These are phyloP conservation scores for Arthrobotrys megalospora DNA, from an alignment of 2,329 filamentous ascomycete genomes.

Conservation along the genomic window DNA sequence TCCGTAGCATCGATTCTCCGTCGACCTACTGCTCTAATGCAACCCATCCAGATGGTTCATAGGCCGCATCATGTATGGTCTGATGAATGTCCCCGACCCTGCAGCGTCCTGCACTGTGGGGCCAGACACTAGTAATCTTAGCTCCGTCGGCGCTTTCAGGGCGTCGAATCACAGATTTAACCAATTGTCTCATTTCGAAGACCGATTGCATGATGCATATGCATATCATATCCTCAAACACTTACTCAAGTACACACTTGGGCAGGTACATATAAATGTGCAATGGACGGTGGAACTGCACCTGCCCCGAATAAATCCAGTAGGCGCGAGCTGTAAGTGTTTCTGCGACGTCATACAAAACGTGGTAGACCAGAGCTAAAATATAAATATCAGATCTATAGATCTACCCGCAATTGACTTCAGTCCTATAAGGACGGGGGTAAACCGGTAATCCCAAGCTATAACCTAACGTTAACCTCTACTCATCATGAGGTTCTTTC, in stretches of 20 bases:
- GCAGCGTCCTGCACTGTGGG: neutral
- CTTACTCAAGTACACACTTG: no score
- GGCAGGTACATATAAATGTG: no score
- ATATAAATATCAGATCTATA: conserved; percentile 1
- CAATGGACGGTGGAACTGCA: neutral
- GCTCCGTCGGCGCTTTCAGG: conserved; percentile 1
- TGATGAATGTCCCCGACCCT: conserved; percentile 8
- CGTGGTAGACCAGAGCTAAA: no score
- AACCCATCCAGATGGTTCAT: neutral
- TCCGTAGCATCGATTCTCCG: neutral
- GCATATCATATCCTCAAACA: neutral
- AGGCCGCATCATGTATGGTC: neutral
- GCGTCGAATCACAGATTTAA: conserved; percentile 5
- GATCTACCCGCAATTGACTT: neutral
- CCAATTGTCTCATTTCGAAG: conserved; percentile 10
- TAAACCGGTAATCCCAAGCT: neutral
- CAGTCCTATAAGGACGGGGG: no score
- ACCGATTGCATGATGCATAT: conserved; percentile 10
- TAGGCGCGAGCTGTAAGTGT: neutral
- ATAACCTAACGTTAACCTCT: neutral
- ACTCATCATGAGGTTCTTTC: conserved; percentile 1
- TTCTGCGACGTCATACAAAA: conserved; percentile 7
- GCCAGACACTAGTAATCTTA: neutral
- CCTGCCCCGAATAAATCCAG: neutral
- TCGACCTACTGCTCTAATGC: neutral